Conservation (phyloP, 169 alveolate species). For the Cryptosporidium baileyi region DNA sequence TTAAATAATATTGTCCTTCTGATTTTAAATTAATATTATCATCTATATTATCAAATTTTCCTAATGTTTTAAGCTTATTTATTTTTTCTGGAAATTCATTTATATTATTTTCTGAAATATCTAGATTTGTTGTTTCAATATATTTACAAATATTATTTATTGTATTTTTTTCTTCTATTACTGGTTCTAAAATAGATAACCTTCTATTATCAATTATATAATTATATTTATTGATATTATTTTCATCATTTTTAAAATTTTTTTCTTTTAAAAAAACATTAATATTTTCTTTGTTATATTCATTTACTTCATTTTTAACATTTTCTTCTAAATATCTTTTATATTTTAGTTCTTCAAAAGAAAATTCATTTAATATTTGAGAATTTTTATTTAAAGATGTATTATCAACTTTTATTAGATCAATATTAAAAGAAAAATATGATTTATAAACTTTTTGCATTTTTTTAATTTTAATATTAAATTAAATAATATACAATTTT, state of each 20-base stretch:
- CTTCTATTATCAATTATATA: not conserved
- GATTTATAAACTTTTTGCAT: constrained; percentile 16
- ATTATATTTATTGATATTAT: not conserved
- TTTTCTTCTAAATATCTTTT: not conserved
- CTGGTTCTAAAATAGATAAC: constrained; percentile 37
- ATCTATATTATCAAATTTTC: constrained; percentile 25
- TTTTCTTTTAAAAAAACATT: no score
- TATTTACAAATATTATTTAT: not conserved
- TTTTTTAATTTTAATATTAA: not conserved
- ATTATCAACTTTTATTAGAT: not conserved
- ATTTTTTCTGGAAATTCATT: not conserved
- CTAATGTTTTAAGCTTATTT: not conserved
- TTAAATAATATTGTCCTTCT: constrained; percentile 9
- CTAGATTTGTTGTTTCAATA: not conserved
- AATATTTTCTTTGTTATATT: not conserved
- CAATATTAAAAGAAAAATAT: constrained; percentile 23
- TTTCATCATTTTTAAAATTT: not conserved
- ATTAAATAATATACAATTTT: no score
- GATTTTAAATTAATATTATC: not conserved
- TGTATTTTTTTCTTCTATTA: not conserved
- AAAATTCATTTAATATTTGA: not conserved
- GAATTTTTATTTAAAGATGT: no score
- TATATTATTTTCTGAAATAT: not conserved
- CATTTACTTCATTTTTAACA: not conserved
- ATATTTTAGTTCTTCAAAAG: constrained; percentile 54